Base-by-base conservation (phyloP, 2,329 filamentous ascomycete species). In the Zasmidium citrigriseum region DNA sequence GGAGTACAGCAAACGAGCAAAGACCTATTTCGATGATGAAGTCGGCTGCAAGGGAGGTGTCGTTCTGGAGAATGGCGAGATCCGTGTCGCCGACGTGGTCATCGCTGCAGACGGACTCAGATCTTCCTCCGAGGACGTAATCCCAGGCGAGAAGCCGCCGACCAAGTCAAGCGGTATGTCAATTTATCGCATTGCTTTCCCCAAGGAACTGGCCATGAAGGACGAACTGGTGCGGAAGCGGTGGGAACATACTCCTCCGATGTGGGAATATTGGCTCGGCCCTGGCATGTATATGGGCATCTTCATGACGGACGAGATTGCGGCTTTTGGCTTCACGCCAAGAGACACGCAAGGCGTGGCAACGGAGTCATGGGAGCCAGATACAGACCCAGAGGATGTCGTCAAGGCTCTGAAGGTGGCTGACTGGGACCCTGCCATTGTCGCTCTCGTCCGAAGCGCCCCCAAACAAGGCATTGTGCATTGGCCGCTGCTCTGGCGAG, bases 401-500 rank as follows among this genome's bases (percentile, higher is more conserved):
- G 16, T 59, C 1, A 44, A 34, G 22, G 29, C 52, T 46, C 52
- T 18, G 41, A 24, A n/a, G 46, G 24, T 27, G 51, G 46, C 45
- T 54, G 45, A 27, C 5, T 41, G 34, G 34, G 12, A 41, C 18
- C 34, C 56, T 20, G 56, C 47, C 22, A 51, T 54, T 9, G 50
- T 51, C 16, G 38, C 54, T 16, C 18, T 80, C 12, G 76, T 80
- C 29, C 71, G 73, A 22, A 67, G 68, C 54, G 79, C 77, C 11
- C 77, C 78, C 10, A 66, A 69, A 10, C 74, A 79, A 53, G 78
- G 75, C 20, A 77, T 80, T 49, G 75, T 82, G 59, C 77, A 80
- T 70, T 81, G 78, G 58, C 74, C 77, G 59, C 73, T 81, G 1
- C 71, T 80, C 21, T 80, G 76, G 78, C 52, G 68, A 56, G 76